A percentile compares a stretch with the other conserved stretches of the same genome.
phyloP scores from a whole-genome alignment of 2,329 filamentous ascomycete genomes.

The Trichoderma lentiforme region DNA sequence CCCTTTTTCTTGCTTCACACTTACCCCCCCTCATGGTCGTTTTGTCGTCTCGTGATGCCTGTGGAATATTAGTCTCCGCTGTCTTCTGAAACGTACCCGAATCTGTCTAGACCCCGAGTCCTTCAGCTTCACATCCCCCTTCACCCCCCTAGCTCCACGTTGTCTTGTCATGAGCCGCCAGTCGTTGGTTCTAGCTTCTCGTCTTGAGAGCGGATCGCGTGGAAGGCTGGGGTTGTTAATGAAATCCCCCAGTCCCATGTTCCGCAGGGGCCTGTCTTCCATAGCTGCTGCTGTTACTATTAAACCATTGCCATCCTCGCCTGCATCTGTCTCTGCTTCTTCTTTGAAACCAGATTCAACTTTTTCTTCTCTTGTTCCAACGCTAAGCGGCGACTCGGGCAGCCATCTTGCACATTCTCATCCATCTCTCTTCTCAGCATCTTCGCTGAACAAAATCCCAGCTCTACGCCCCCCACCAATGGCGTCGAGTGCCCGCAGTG shows the following conservation, averaged over 20 bases:
- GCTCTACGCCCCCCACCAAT: conserved; percentile 27
- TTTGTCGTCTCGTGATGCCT: conserved; percentile 5
- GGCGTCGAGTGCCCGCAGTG: conserved; percentile 30
- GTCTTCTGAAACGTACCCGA: conserved; percentile 17
- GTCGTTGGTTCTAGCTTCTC: conserved; percentile 18
- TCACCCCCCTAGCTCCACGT: conserved; percentile 18
- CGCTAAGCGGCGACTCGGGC: not conserved
- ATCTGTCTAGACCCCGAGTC: not conserved
- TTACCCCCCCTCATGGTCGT: not conserved
- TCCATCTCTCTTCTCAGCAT: conserved; percentile 19
- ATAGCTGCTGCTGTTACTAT: conserved; percentile 1
- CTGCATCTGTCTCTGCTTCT: conserved; percentile 8
- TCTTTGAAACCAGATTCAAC: not conserved
- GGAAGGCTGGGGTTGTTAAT: conserved; percentile 20
- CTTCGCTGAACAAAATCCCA: conserved; percentile 18
- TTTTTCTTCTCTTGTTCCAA: not conserved
- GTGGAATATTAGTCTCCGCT: conserved; percentile 7
- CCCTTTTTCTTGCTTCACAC: not conserved
- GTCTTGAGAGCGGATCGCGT: conserved; percentile 20
- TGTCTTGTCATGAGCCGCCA: conserved; percentile 23
- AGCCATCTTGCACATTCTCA: conserved; percentile 20
- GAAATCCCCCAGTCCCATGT: conserved; percentile 18
- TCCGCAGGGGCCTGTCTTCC: not conserved
- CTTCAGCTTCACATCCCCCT: conserved; percentile 10
- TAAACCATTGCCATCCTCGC: conserved; percentile 8